Base-by-base conservation (phyloP, 305 asterid genomes). In the Andrographis paniculata region DNA sequence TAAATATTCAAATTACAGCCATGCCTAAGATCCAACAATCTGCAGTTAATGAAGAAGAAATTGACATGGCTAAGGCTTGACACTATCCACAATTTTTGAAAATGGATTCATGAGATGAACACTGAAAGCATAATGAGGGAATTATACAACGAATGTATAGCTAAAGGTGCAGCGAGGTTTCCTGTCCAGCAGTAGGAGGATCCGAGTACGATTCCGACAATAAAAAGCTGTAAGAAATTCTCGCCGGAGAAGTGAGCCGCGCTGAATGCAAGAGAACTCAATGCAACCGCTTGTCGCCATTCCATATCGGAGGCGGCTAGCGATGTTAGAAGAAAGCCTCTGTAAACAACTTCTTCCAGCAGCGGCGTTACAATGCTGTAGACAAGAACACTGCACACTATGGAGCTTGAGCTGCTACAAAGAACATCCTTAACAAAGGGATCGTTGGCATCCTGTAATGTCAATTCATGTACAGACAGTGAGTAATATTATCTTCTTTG, bases 161-260 rank as follows among this genome's bases (percentile, higher is more conserved):
- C 64, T 49, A 82, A 18, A 43, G 87, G 67, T 14, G 96, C 63
- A 38, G 70, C 48, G 35, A 82, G 53, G 68, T 78, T 78, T 23
- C 98, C 96, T 2, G 94, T 70, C 96, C 95, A 89, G 62, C 94
- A 82, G 48, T 82, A 82, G 0, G 94, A 72, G 65, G 75, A 76
- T 53, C 94, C 96, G 14, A 89, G 84, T 13, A 82, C 76, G 36
- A 62, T 60, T 15, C 96, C 94, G 45, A 86, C 67, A 40, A 70
- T 37, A 50, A 78, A 42, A 56, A 86, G 73, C 17, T 80, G 96
- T 42, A 80, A 30, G 65, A 80, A 89, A 61, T 75, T 86, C 69
- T 89, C 98, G 36, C 64, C 61, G 6, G 95, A 76, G 66, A 89
- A 80, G 63, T 86, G 95, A 65, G 77, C 72, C 20, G 83, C 84